A percentile compares a stretch with the other conserved stretches of the same genome.
phyloP scores from a whole-genome alignment of 1,284 basidiomycete species.

The Termitomyces sp. region DNA sequence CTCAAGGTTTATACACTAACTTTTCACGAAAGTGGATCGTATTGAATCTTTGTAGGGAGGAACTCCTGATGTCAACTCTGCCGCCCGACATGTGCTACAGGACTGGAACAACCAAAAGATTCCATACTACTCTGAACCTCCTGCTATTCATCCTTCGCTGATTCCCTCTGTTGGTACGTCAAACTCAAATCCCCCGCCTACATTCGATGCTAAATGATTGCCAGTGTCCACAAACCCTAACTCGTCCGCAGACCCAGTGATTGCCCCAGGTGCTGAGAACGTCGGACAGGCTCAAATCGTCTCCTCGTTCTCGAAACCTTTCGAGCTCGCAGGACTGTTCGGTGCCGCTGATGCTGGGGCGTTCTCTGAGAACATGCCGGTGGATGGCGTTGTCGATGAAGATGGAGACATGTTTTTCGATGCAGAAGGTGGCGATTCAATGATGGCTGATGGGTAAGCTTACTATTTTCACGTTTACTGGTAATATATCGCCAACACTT shows the following conservation, averaged over 20 bases:
- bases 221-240: slow-evolving; percentile 13
- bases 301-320: slow-evolving; percentile 60
- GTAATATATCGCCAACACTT: background rate
- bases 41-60: slow-evolving; percentile 58
- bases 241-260: slow-evolving; percentile 26
- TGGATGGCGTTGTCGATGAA: slow-evolving; percentile 36
- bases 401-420: slow-evolving; percentile 34
- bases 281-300: slow-evolving; percentile 75
- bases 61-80: slow-evolving; percentile 81
- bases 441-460: slow-evolving; percentile 45
- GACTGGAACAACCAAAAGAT: slow-evolving; percentile 99
- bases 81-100: slow-evolving; percentile 80
- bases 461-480: background rate
- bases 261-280: slow-evolving; percentile 67
- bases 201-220: background rate
- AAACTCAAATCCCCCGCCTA: background rate
- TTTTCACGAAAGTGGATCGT: background rate
- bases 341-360: slow-evolving; percentile 71
- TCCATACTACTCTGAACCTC: slow-evolving; percentile 81
- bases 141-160: slow-evolving; percentile 70
- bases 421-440: slow-evolving; percentile 28
- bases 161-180: slow-evolving; percentile 50
- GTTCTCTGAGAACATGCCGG: slow-evolving; percentile 39
- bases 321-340: slow-evolving; percentile 72
- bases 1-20: slow-evolving; percentile 53